A percentile compares a stretch with the other conserved stretches of the same genome.
Evolutionary conservation across 176 grass and related monocot genomes (phyloP).

Genomic region (Bothriochloa decipiens): DNA sequence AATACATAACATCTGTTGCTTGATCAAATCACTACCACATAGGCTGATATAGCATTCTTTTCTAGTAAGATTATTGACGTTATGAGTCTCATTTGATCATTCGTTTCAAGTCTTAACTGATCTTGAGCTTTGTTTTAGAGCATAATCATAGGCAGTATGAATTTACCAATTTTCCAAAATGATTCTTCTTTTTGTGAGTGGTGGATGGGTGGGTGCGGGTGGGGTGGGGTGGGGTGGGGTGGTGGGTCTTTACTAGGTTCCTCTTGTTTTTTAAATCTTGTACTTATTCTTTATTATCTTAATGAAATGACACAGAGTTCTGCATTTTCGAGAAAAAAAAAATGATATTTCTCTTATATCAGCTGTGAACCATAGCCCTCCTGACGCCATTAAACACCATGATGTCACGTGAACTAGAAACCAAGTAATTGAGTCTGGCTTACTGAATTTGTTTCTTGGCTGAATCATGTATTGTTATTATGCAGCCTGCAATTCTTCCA

Average conservation of each 20-base stretch:
- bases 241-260: not conserved
- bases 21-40: not conserved
- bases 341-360: not conserved
- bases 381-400: conserved; percentile 1
- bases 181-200: not conserved
- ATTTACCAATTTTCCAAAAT: not conserved
- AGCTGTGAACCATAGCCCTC: not conserved
- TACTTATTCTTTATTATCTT: not conserved
- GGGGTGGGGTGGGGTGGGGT: no score
- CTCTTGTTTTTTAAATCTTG: not conserved
- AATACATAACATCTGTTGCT: not conserved
- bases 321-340: not conserved
- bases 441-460: conserved; percentile 37
- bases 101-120: not conserved
- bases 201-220: not conserved
- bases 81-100: not conserved
- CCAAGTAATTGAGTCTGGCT: conserved; percentile 10
- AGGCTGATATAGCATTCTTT: conserved; percentile 24
- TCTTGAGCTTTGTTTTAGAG: conserved; percentile 19
- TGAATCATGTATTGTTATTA: conserved; percentile 36
- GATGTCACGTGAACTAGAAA: conserved; percentile 6
- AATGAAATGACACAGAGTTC: not conserved
- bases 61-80: not conserved
- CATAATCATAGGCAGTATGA: not conserved
- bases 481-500: conserved; percentile 93